A percentile compares a stretch with the other conserved stretches of the same genome.
Conservation (phyloP, 2,329 filamentous ascomycete species). For the Anthostomella pinea region DNA sequence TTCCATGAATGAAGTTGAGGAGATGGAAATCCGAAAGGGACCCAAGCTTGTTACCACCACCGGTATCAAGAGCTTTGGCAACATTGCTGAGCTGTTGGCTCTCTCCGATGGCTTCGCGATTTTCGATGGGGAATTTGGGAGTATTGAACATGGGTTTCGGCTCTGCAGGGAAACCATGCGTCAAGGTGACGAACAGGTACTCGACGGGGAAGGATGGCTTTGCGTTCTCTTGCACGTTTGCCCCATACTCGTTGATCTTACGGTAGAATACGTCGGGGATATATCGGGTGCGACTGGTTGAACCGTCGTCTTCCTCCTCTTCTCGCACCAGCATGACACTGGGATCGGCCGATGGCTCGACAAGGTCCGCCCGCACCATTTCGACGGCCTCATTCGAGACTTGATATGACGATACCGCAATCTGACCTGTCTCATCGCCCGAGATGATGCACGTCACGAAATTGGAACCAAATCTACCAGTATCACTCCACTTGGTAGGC, state of each 20-base stretch:
- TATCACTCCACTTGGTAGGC: constrained; percentile 94
- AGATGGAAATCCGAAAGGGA: constrained; percentile 90
- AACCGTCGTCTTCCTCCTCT: constrained; percentile 79
- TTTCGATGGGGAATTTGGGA: constrained; percentile 82
- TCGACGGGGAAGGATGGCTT: constrained; percentile 96
- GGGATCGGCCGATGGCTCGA: constrained; percentile 92
- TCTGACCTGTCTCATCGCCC: constrained; percentile 86
- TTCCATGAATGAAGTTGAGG: constrained; percentile 77
- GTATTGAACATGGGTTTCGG: constrained; percentile 74
- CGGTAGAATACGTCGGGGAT: constrained; percentile 98
- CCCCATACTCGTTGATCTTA: constrained; percentile 92
- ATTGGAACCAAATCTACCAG: constrained; percentile 88
- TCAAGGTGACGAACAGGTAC: constrained; percentile 92
- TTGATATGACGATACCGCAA: constrained; percentile 88
- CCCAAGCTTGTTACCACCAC: constrained; percentile 55
- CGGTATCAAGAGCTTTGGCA: constrained; percentile 65
- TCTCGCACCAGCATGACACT: constrained; percentile 91
- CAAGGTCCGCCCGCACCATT: constrained; percentile 92
- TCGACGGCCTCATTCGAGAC: constrained; percentile 94
- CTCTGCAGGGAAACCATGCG: constrained; percentile 87
- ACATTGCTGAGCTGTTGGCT: constrained; percentile 73
- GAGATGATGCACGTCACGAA: constrained; percentile 96
- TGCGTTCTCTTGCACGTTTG: constrained; percentile 94
- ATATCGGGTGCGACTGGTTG: constrained; percentile 70
- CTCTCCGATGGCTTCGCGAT: constrained; percentile 82